Base-by-base conservation (phyloP, 1,284 basidiomycete genomes). In the Schizophyllum amplum region DNA sequence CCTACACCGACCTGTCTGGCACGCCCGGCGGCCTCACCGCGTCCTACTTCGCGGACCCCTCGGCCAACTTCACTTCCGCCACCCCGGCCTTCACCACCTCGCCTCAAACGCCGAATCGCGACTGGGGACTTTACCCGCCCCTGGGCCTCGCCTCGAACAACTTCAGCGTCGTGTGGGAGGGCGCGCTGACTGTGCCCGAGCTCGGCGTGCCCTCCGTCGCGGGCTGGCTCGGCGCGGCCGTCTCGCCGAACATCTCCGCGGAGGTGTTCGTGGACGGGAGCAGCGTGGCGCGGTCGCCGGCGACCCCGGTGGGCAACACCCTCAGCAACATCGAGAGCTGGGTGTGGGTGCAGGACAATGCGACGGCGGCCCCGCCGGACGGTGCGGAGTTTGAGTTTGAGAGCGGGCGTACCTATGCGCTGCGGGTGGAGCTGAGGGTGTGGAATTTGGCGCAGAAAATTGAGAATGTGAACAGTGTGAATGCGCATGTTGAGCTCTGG, bases 131-230 rank as follows among this genome's bases (percentile, higher is more conserved):
- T 5, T 69, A 68, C 58, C 67, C 68, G 51, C 68, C 68, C 20
- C 52, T 57, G 42, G 64, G 65, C 9, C 60, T 69, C 6, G 63
- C 67, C 48, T 69, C 67, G 15, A 68, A 68, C 57, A 69, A 68
- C 54, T 69, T 69, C 54, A 68, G 66, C 52, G 66, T 60, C 4
- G 62, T 66, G n/a, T 69, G 68, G 67, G 68, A 69, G 60, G 68
- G 68, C 46, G 53, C 51, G 20, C 49, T 69, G 23, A 59, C 51
- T 22, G 62, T 66, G 5, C 67, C 67, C 5, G 62, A 65, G 4
- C 27, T 33, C 27, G 27, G 27, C 27, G 62, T 64, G 47, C 56
- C 42, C 24, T 56, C 57, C 25, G 63, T 64, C 1, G 24, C 57
- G 15, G 65, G 65, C 2, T 67, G 60, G 60, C 48, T 67, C 48